Evolutionary conservation across 2,329 filamentous ascomycete genomes (phyloP).

Genomic region (Aspergillus jensenii): DNA sequence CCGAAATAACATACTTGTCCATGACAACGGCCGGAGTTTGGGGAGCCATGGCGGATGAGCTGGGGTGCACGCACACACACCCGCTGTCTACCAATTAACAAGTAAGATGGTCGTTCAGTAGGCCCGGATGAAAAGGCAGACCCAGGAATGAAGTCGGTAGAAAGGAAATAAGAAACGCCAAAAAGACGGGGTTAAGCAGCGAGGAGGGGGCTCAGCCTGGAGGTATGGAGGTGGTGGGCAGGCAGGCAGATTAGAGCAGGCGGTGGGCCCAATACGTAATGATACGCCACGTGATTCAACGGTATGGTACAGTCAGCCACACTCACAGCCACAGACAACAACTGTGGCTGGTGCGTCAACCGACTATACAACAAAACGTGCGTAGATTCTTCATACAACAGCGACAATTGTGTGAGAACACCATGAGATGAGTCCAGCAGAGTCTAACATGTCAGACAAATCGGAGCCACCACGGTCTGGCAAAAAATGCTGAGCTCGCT

Average conservation of each 20-base stretch:
- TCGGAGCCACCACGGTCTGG: too few species aligned
- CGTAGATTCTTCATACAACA: not conserved
- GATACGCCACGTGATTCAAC: not conserved
- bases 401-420: not conserved
- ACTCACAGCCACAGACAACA: not conserved
- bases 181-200: constrained; percentile 4
- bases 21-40: constrained; percentile 99
- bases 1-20: constrained; percentile 83
- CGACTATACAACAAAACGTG: not conserved
- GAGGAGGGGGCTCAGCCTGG: constrained; percentile 9
- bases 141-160: not conserved
- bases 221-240: constrained; percentile 7
- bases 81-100: constrained; percentile 17
- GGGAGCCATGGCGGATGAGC: constrained; percentile 70
- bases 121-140: constrained; percentile 4
- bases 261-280: constrained; percentile 1
- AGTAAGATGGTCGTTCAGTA: not conserved
- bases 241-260: constrained; percentile 11
- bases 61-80: constrained; percentile 17
- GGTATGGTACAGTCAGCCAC: not conserved
- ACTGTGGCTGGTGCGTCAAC: not conserved
- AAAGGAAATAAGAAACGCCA: constrained; percentile 7
- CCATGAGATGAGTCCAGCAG: not conserved
- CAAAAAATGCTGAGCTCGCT: not conserved
- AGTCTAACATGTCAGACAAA: not conserved